Conservation (phyloP, 495 filamentous ascomycete genomes). For the Recurvomyces mirabilis region DNA sequence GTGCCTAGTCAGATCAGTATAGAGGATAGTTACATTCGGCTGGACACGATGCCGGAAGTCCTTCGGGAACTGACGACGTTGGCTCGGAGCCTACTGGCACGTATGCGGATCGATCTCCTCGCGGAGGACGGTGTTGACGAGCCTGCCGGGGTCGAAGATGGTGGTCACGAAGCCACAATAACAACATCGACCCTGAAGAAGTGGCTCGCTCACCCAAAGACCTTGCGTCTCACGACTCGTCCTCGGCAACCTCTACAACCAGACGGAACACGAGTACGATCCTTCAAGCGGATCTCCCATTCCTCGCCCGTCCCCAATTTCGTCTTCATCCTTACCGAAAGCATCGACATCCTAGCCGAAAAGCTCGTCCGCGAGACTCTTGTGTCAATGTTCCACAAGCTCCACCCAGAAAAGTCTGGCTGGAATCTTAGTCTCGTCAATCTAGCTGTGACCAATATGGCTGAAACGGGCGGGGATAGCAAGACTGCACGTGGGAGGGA, state of each 20-base stretch:
- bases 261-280: slow-evolving; percentile 41
- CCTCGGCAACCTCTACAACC: slow-evolving; percentile 45
- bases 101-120: slow-evolving; percentile 68
- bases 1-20: slow-evolving; percentile 86
- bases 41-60: slow-evolving; percentile 51
- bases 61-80: slow-evolving; percentile 53
- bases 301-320: slow-evolving; percentile 55
- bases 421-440: slow-evolving; percentile 81
- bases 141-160: not conserved
- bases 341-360: slow-evolving; percentile 47
- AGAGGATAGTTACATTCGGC: slow-evolving; percentile 71
- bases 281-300: slow-evolving; percentile 55
- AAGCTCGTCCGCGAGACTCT: slow-evolving; percentile 57
- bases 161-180: not conserved
- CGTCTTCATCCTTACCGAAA: slow-evolving; percentile 51
- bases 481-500: slow-evolving; percentile 30
- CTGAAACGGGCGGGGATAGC: slow-evolving; percentile 40
- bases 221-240: slow-evolving; percentile 67
- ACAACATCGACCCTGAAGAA: slow-evolving; percentile 21
- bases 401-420: slow-evolving; percentile 56
- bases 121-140: slow-evolving; percentile 20
- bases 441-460: slow-evolving; percentile 78
- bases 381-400: slow-evolving; percentile 56
- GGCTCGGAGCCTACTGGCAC: slow-evolving; percentile 55
- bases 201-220: slow-evolving; percentile 60